Percentiles rank a stretch among this genome's conserved stretches.
These are phyloP conservation scores for Tolypocladium ophioglossoides DNA, from an alignment of 2,329 filamentous ascomycete genomes.

Conservation along the genomic window DNA sequence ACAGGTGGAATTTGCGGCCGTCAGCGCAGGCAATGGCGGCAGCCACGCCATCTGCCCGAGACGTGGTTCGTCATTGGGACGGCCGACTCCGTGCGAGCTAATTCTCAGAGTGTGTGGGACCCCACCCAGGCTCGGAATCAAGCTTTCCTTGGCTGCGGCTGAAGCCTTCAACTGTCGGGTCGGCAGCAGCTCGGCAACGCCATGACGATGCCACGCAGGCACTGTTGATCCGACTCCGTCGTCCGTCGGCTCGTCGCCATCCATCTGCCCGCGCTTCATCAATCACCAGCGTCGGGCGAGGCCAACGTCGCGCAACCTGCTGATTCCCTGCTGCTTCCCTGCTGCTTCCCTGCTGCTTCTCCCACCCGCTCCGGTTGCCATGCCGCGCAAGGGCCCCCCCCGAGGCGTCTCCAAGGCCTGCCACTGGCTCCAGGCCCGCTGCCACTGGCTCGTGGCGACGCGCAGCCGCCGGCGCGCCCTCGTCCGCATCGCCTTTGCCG, in stretches of 20 bases:
- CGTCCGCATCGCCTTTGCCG: slow-evolving; percentile 4
- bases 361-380: not conserved
- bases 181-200: not conserved
- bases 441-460: slow-evolving; percentile 9
- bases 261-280: not conserved
- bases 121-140: too few species aligned
- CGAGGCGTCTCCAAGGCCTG: slow-evolving; percentile 1
- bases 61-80: not conserved
- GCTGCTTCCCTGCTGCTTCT: not conserved
- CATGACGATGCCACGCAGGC: not conserved
- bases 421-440: slow-evolving; percentile 8
- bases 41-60: not conserved
- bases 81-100: not conserved
- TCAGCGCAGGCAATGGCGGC: too few species aligned
- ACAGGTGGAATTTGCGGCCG: not conserved
- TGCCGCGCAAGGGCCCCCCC: not conserved
- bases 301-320: too few species aligned
- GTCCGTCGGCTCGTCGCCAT: not conserved
- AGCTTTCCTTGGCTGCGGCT: not conserved
- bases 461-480: slow-evolving; percentile 9
- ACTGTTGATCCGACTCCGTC: slow-evolving; percentile 1
- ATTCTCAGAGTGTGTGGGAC: too few species aligned
- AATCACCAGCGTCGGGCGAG: not conserved
- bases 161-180: not conserved
- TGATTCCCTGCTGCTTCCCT: too few species aligned